A percentile compares a stretch with the other conserved stretches of the same genome.
Conservation (phyloP, 73 alveolate genomes). For the Uronychia setigera region DNA sequence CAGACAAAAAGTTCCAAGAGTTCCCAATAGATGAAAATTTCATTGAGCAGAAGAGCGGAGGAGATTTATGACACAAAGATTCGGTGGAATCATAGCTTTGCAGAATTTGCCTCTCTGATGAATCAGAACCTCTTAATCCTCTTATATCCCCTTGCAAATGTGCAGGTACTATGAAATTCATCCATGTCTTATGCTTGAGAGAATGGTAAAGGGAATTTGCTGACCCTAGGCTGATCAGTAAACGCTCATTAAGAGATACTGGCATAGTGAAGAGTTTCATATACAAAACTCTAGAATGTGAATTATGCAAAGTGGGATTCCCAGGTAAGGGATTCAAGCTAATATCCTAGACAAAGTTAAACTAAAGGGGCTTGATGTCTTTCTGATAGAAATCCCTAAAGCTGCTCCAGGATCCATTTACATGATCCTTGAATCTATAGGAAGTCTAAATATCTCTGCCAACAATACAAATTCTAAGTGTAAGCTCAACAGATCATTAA, state of each 20-base stretch:
- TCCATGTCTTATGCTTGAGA: constrained; percentile 44
- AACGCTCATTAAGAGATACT: constrained; percentile 27
- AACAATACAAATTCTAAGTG: constrained; percentile 28
- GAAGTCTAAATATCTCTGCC: neutral
- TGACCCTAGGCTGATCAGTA: constrained; percentile 12
- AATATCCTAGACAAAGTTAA: constrained; percentile 2
- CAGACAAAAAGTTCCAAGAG: neutral
- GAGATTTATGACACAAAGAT: neutral
- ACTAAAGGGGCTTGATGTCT: constrained; percentile 15
- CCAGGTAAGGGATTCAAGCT: constrained; percentile 43
- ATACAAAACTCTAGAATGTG: constrained; percentile 75
- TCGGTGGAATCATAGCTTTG: constrained; percentile 7
- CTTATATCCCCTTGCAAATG: constrained; percentile 56
- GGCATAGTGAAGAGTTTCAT: constrained; percentile 27
- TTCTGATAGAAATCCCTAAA: constrained; percentile 13
- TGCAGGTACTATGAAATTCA: constrained; percentile 45
- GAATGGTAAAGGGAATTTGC: constrained; percentile 18
- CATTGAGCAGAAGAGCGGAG: neutral
- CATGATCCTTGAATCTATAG: neutral
- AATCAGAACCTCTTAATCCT: constrained; percentile 32
- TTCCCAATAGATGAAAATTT: neutral
- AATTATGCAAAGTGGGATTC: constrained; percentile 74
- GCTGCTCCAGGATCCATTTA: neutral
- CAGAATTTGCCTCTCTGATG: constrained; percentile 50
- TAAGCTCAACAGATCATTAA: constrained; percentile 51